Base-by-base conservation (phyloP, 2,329 filamentous ascomycete genomes). In the Fusarium sp. region DNA sequence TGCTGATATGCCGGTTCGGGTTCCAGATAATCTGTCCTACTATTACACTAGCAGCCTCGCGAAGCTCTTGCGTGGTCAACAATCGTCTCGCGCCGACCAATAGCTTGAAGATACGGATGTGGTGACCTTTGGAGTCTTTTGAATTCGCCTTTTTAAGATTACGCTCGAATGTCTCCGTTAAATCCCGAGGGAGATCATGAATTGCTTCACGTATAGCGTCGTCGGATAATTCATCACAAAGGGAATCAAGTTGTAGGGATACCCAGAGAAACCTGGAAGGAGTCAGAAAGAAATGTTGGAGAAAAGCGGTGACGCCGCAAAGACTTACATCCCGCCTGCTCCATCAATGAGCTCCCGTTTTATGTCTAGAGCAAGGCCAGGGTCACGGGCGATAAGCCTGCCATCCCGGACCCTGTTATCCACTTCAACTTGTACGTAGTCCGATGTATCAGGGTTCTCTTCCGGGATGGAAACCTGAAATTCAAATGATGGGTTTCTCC, bases 41-140 rank as follows among this genome's bases (percentile, higher is more conserved):
- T 3, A 61, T 58, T 0, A 84, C 78, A 15, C 80, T 81, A 0
- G 82, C 50, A 7, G 80, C 79, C 72, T 83, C 81, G 18, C 75
- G 72, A 46, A 84, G 68, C 49, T 83, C 77, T 0, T 78, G 71
- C 0, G 49, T 63, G 1, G 75, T 77, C 9, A 83, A 58, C 0
- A 78, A 76, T 9, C 76, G 74, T 1, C 39, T 51, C 13, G 78
- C 78, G 0, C 66, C 72, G 1, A 69, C 50, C 1, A 83, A 26
- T 31, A 82, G 53, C 15, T 81, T 64, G 0, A 84, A 64, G 5
- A 76, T 76, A 4, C 24, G 63, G 6, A 15, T 66, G 45, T 80
- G 76, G 17, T 75, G 77, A 2, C 6, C 7, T 2, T 36, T 51
- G 0, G 18, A 11, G 7, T 49, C 65, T 1, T 39, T 13, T 0